Percentiles rank a stretch among this genome's conserved stretches.
Conservation (phyloP, 2,329 filamentous ascomycete genomes). For the Neospermospora avenae region DNA sequence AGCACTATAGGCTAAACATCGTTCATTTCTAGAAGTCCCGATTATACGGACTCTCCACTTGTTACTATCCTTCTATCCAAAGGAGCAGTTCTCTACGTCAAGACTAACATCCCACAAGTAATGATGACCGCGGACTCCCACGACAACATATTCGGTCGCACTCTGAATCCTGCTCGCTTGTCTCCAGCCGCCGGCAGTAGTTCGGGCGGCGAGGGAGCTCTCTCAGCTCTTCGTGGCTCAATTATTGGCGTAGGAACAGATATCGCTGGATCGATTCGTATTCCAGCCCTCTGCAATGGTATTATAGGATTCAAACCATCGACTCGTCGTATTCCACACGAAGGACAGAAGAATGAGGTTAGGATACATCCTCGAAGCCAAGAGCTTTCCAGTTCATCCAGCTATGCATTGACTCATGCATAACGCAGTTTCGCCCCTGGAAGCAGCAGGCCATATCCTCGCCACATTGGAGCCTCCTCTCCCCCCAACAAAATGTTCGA, state of each 20-base stretch:
- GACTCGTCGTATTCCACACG: conserved; percentile 20
- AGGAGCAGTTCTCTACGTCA: conserved; percentile 82
- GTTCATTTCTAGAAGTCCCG: conserved; percentile 60
- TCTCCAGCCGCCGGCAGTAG: conserved; percentile 84
- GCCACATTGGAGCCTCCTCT: conserved; percentile 32
- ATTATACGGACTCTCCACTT: conserved; percentile 63
- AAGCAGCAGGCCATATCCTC: conserved; percentile 44
- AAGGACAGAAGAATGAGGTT: conserved; percentile 39
- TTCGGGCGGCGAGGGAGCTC: conserved; percentile 43
- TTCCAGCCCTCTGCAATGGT: conserved; percentile 44
- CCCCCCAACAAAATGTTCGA: not conserved
- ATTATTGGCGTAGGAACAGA: conserved; percentile 23
- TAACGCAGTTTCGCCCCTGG: conserved; percentile 39
- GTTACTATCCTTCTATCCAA: conserved; percentile 76
- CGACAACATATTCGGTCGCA: conserved; percentile 72
- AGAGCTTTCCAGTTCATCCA: conserved; percentile 47
- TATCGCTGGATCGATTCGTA: conserved; percentile 25
- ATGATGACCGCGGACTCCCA: conserved; percentile 31
- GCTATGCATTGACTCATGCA: conserved; percentile 46
- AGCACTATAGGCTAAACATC: conserved; percentile 73
- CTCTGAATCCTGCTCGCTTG: conserved; percentile 72
- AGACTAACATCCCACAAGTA: conserved; percentile 83
- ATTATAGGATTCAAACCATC: conserved; percentile 40
- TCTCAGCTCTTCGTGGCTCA: conserved; percentile 24
- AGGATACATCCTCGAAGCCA: conserved; percentile 47